Base-by-base conservation (phyloP, 495 filamentous ascomycete species). In the Letharia lupina region DNA sequence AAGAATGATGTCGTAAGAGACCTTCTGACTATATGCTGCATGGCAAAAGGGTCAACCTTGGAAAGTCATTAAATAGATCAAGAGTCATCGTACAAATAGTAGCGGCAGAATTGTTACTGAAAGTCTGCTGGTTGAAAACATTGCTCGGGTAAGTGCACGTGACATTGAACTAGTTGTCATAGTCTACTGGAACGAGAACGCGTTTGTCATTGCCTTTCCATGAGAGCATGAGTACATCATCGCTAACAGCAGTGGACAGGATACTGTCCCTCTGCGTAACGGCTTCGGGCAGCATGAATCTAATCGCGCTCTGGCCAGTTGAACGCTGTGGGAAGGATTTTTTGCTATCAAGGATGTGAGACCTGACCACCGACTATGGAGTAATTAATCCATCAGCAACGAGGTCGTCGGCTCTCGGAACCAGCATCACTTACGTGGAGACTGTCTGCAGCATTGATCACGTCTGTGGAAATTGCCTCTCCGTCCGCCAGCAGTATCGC, bases 101-200 rank as follows among this genome's bases (percentile, higher is more conserved):
- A 50, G 61, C n/a, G 15, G 61, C 61, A 37, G 44, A 18, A 23
- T 63, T 40, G 10, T 37, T 12, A 13, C 39, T 33, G 4, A 23
- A 37, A 15, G 61, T 52, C 28, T 63, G 41, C 47, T 40, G 20
- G 11, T 37, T 16, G 12, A 33, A 11, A 10, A 40, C 6, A 16
- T 28, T 2, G 8, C 33, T 35, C 12, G 28, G 31, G 31, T 39
- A 35, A 15, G 61, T 63, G 10, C 31, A 40, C 3, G 41, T 44
- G 15, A 61, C 6, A 37, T 42, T 61, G 58, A 42, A 41, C 37
- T 61, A 37, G 12, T 10, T 9, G 37, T 42, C 37, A 28, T 13
- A 61, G 28, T 61, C 58, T 3, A 63, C 61, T 8, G 61, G 61
- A 48, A 52, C 45, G 7, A 63, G 23, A 10, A 63, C 54, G 5